Conservation (phyloP, 371 early-diverging fungal species). For the Mucor piriformis region DNA sequence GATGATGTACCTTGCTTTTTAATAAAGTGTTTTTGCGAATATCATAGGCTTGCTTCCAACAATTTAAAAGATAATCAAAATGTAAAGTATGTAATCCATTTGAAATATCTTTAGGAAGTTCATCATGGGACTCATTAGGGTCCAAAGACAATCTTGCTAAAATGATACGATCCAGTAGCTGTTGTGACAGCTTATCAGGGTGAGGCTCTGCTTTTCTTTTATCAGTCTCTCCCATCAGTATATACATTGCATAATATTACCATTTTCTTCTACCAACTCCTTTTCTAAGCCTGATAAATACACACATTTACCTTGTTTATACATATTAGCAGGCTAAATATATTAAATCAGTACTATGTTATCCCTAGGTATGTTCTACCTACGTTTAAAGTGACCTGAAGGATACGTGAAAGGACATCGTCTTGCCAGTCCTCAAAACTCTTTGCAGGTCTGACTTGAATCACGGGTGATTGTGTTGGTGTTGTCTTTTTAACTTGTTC, state of each 20-base stretch:
- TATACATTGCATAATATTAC: conserved; percentile 8
- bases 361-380: not conserved
- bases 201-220: conserved; percentile 26
- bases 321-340: conserved; percentile 26
- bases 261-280: conserved; percentile 50
- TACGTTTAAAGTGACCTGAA: conserved; percentile 84
- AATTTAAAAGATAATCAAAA: conserved; percentile 79
- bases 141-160: conserved; percentile 77
- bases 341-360: not conserved
- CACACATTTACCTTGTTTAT: conserved; percentile 41
- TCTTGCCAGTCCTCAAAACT: conserved; percentile 89
- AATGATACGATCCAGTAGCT: conserved; percentile 72
- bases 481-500: conserved; percentile 18
- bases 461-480: not conserved
- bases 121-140: conserved; percentile 49
- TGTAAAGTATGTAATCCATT: conserved; percentile 46
- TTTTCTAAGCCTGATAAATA: conserved; percentile 38
- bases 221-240: too few species aligned
- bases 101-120: conserved; percentile 44
- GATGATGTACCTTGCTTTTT: conserved; percentile 47
- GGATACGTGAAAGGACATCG: conserved; percentile 77
- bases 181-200: conserved; percentile 54
- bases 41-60: conserved; percentile 72
- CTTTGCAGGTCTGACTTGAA: conserved; percentile 43
- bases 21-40: conserved; percentile 54